Evolutionary conservation across 176 grass and related monocot genomes (phyloP).

Genomic region (Triticum timopheevii): DNA sequence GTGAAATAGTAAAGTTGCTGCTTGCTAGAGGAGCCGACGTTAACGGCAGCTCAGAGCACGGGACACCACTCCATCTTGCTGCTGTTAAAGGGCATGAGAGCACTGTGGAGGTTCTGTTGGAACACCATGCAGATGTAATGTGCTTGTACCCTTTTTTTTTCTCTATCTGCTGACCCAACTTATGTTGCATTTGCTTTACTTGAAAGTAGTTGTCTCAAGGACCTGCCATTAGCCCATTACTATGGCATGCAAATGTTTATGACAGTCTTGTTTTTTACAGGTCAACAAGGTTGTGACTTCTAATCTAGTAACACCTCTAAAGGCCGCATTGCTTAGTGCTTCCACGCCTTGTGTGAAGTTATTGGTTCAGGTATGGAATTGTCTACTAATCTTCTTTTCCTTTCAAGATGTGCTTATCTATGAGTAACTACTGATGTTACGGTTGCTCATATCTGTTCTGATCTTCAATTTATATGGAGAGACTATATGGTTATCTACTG

Average conservation of each 20-base stretch:
- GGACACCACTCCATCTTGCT: conserved; percentile 24
- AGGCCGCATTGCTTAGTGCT: not conserved
- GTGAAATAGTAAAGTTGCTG: conserved; percentile 30
- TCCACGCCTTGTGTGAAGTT: not conserved
- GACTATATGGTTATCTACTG: not conserved
- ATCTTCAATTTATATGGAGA: not conserved
- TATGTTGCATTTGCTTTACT: not conserved
- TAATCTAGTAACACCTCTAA: not conserved
- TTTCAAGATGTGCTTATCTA: not conserved
- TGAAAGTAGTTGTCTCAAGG: not conserved
- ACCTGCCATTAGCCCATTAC: no score
- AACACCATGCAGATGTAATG: conserved; percentile 9
- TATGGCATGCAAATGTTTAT: not conserved
- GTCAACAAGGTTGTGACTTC: not conserved
- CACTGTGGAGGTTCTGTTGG: conserved; percentile 1
- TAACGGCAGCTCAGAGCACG: not conserved
- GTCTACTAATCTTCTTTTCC: not conserved
- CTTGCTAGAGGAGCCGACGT: conserved; percentile 31
- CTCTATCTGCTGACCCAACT: not conserved
- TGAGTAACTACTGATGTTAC: not conserved
- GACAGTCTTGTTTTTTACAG: not conserved
- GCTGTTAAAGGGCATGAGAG: not conserved
- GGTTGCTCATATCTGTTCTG: not conserved
- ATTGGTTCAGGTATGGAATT: not conserved
- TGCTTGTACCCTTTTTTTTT: not conserved